These are phyloP conservation scores for Trichoderma asperelloides DNA, from an alignment of 495 filamentous ascomycete genomes.

Conservation along the genomic window DNA sequence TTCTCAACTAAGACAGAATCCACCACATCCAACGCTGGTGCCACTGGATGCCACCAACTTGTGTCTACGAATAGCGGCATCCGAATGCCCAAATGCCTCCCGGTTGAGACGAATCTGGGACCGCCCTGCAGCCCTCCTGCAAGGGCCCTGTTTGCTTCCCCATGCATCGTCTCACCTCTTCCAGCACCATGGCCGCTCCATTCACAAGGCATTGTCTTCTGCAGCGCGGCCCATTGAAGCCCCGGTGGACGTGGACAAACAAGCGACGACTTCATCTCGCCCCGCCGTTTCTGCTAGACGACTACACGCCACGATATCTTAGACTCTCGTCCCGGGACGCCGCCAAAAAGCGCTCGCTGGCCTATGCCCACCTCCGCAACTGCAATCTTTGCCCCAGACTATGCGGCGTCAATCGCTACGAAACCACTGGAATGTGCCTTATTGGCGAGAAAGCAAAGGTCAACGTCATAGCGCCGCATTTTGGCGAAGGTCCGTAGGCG, in stretches of 20 bases:
- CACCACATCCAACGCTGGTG: too few relatives aligned
- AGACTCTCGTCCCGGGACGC: slow-evolving; percentile 49
- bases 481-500: slow-evolving; percentile 44
- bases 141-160: neutral
- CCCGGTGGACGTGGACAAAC: neutral
- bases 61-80: too few relatives aligned
- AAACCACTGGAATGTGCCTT: slow-evolving; percentile 62
- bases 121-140: neutral
- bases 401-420: slow-evolving; percentile 65
- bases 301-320: slow-evolving; percentile 61
- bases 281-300: slow-evolving; percentile 65
- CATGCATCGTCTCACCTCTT: neutral
- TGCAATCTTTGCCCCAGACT: slow-evolving; percentile 70
- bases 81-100: too few relatives aligned
- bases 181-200: neutral
- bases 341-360: slow-evolving; percentile 54
- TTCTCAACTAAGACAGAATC: too few relatives aligned
- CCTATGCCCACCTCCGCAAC: slow-evolving; percentile 59
- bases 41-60: too few relatives aligned
- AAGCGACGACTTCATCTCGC: slow-evolving; percentile 52
- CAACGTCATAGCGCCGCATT: slow-evolving; percentile 69
- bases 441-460: slow-evolving; percentile 66
- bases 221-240: neutral
- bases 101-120: too few relatives aligned
- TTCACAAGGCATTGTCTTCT: slow-evolving; percentile 1